Conservation (phyloP, 148 eudicot species). For the Rhododendron vialii region DNA sequence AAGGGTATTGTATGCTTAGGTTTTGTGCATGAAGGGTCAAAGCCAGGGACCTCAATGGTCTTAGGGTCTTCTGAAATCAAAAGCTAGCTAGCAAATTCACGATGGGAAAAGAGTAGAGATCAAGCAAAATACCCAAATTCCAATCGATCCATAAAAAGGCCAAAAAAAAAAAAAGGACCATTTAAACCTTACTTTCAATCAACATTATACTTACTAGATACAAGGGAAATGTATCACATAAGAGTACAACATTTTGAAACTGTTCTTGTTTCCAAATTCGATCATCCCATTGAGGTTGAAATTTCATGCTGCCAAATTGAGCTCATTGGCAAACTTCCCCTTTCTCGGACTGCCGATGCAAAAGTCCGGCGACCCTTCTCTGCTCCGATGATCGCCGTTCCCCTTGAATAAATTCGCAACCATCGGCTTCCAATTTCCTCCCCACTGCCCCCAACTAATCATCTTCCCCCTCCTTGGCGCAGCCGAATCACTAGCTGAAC, state of each 20-base stretch:
- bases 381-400: background rate
- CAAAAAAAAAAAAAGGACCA: background rate
- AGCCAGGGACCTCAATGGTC: background rate
- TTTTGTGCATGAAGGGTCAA: background rate
- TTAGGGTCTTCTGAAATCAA: background rate
- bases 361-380: background rate
- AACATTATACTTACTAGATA: background rate
- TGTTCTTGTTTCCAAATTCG: background rate
- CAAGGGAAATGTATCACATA: background rate
- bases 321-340: background rate
- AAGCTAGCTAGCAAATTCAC: background rate
- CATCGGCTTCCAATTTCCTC: conserved; percentile 18
- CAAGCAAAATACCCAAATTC: background rate
- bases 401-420: conserved; percentile 7
- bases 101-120: background rate
- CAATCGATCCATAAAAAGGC: background rate
- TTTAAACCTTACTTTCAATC: background rate
- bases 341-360: background rate
- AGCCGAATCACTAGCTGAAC: conserved; percentile 13
- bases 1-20: background rate
- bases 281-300: background rate
- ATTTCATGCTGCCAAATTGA: background rate
- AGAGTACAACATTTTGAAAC: background rate
- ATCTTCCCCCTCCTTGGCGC: background rate
- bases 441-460: conserved; percentile 16